Evolutionary conservation across 768 basidiomycete species (phyloP), one percentile per base, ranked within the genome.

Genomic region (Fomitopsis serialis): DNA sequence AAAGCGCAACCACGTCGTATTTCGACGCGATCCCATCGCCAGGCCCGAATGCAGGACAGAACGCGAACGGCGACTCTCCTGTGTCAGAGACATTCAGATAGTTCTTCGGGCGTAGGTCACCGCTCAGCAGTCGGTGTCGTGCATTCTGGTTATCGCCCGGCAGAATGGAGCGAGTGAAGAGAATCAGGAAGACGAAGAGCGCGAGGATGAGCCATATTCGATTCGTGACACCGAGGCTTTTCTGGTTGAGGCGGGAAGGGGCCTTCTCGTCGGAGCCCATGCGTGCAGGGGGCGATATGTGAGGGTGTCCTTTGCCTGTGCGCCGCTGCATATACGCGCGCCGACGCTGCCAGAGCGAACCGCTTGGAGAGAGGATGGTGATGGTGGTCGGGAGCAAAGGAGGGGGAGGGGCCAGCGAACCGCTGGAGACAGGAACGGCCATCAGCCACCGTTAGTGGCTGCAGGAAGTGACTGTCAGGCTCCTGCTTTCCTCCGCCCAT

Each of bases 41-140:
- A 2, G 87, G 85, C 1, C 92, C 91, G 64, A 88, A 90, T 1
- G 84, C 77, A 0, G 96, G 96, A 67, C 96, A 99, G 68, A 98
- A 99, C 1, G 77, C 73, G 68, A 99, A 99, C 0, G 96, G 95
- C 52, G 78, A 75, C 22, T 78, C 76, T 13, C 72, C 61, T 48
- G 80, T 71, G 36, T 70, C 65, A 35, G 72, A 60, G 42, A 75
- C 70, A 66, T 95, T 93, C 54, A 97, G 74, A 67, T 96, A 96
- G 67, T 95, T 92, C 63, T 87, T 85, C 0, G 93, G 71, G 46
- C 78, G 78, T 34, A 89, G 74, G 54, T 78, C 72, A 2, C 74
- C 71, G 25, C 61, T 52, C 50, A 55, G 60, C 21, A 61, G 63
- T 25, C 50, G 61, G 58, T 69, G 65, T 21, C 64, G 64, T n/a